These are phyloP conservation scores for Boletus rufocinnamomeus DNA, from an alignment of 768 basidiomycete species.

Conservation along the genomic window DNA sequence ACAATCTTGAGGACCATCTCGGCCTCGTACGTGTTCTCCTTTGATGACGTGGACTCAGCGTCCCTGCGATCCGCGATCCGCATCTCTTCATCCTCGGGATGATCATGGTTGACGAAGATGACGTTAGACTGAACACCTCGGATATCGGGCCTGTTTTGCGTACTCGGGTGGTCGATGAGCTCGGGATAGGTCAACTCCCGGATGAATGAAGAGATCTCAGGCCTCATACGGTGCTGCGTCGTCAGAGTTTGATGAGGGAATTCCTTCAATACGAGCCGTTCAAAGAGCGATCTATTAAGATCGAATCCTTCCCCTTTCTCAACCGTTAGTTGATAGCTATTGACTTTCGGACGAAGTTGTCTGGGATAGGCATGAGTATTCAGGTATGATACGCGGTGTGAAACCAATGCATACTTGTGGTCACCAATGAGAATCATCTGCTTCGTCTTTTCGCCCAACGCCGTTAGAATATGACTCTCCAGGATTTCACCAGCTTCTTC, in stretches of 20 bases:
- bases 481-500: constrained; percentile 78
- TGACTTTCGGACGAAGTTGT: constrained; percentile 74
- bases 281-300: constrained; percentile 68
- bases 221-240: constrained; percentile 72
- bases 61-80: constrained; percentile 50
- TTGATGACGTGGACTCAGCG: constrained; percentile 51
- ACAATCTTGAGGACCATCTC: constrained; percentile 68
- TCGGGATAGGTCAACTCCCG: constrained; percentile 68
- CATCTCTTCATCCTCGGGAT: constrained; percentile 53
- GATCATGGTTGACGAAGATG: constrained; percentile 59
- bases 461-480: constrained; percentile 66
- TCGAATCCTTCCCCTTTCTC: constrained; percentile 73
- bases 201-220: constrained; percentile 68
- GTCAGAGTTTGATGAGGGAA: constrained; percentile 62
- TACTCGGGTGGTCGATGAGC: constrained; percentile 56
- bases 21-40: constrained; percentile 62
- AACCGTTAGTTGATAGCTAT: constrained; percentile 61
- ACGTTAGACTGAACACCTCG: constrained; percentile 59
- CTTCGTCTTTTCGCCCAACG: constrained; percentile 47
- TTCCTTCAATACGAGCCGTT: constrained; percentile 60
- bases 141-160: constrained; percentile 50
- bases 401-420: constrained; percentile 52
- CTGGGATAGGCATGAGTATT: constrained; percentile 34
- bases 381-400: neutral
- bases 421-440: constrained; percentile 73